A percentile compares a stretch with the other conserved stretches of the same genome.
These are phyloP conservation scores for Irpex sp. DNA, from an alignment of 1,284 basidiomycete genomes.

Conservation along the genomic window DNA sequence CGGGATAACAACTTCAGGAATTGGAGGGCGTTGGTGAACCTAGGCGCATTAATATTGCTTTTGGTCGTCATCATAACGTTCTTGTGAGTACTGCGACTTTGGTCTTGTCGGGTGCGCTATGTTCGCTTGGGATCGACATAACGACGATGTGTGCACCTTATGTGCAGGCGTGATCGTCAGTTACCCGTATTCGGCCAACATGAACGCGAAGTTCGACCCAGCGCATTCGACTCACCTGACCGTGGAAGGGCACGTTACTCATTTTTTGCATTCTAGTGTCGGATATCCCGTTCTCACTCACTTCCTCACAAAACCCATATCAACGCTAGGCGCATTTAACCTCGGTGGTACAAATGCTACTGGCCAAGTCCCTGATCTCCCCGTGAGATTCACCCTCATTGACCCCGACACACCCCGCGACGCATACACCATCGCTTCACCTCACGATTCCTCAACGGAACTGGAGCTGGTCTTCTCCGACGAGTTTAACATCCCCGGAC, in stretches of 20 bases:
- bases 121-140: background rate
- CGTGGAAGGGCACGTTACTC: background rate
- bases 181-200: background rate
- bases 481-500: constrained; percentile 62
- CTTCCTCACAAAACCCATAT: constrained; percentile 27
- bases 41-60: constrained; percentile 30
- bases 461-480: constrained; percentile 64
- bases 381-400: constrained; percentile 41
- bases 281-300: constrained; percentile 53
- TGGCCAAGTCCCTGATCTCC: constrained; percentile 37
- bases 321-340: constrained; percentile 40
- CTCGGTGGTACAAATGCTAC: constrained; percentile 50
- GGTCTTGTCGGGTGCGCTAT: background rate
- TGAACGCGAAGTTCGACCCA: background rate
- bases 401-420: constrained; percentile 47
- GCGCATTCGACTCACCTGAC: background rate
- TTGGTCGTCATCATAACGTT: constrained; percentile 31
- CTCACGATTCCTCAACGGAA: constrained; percentile 30
- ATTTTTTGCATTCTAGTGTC: constrained; percentile 21
- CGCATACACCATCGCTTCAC: constrained; percentile 39
- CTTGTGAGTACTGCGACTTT: constrained; percentile 27
- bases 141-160: background rate
- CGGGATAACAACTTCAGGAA: constrained; percentile 26
- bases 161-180: background rate
- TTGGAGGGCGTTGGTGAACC: constrained; percentile 29